Conservation (phyloP, 257 asterid genomes). For the Ajuga chamaepitys region DNA sequence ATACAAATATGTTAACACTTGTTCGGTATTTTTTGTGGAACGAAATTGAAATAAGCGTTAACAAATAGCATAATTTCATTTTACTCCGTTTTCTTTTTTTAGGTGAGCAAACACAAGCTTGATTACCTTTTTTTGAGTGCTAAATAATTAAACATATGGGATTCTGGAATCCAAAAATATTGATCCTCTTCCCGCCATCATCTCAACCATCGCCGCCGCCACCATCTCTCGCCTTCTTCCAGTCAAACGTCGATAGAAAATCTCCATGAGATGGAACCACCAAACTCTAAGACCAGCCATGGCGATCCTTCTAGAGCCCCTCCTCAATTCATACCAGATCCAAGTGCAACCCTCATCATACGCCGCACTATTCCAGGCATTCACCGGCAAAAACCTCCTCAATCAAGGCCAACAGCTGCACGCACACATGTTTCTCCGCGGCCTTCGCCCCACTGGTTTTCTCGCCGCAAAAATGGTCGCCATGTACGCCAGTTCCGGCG, state of each 20-base stretch:
- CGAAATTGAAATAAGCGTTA: too few species aligned
- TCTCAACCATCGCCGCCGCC: background rate
- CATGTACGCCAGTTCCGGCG: slow-evolving; percentile 89
- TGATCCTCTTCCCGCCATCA: slow-evolving; percentile 2
- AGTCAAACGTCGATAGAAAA: background rate
- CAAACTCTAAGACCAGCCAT: slow-evolving; percentile 24
- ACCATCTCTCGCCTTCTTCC: background rate
- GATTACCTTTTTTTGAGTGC: too few species aligned
- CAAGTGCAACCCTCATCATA: slow-evolving; percentile 33
- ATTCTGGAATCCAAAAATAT: too few species aligned
- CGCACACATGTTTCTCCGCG: slow-evolving; percentile 52
- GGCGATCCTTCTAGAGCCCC: slow-evolving; percentile 36
- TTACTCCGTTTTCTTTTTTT: too few species aligned
- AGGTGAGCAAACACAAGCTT: too few species aligned
- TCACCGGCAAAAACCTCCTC: slow-evolving; percentile 54
- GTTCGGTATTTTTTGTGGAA: too few species aligned
- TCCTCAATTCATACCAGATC: slow-evolving; percentile 17
- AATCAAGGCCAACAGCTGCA: slow-evolving; percentile 70
- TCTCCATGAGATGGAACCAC: slow-evolving; percentile 23
- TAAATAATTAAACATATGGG: too few species aligned
- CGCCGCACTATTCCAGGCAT: slow-evolving; percentile 50
- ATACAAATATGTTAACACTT: too few species aligned
- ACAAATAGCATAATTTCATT: too few species aligned
- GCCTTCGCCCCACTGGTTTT: slow-evolving; percentile 41
- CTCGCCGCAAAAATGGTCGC: slow-evolving; percentile 87